Evolutionary conservation across 1,139 yeast genomes (phyloP), one percentile per base, ranked within the genome.

Genomic region (Pichia sp.): DNA sequence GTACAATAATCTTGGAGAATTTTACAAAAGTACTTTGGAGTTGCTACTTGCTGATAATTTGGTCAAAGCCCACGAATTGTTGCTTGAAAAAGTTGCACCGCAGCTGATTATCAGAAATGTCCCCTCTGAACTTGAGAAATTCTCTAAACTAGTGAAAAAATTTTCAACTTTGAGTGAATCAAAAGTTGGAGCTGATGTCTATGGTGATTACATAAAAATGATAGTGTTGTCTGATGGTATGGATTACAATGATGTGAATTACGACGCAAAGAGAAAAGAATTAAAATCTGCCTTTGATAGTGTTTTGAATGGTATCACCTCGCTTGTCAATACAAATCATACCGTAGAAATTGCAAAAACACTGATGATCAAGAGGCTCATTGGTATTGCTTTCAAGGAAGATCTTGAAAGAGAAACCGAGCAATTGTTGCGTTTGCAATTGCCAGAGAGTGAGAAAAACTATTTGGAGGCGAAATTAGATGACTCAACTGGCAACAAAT

Each of bases 61-160:
- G 74, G 73, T 70, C 1, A 82, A 79, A 44, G 96, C 96, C 0
- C 95, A 87, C 60, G 66, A 69, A 1, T 71, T 80, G 0, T 71
- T 87, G 4, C 63, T 81, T 3, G 62, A 70, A 3, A 66, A 74
- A 16, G 84, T 90, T 40, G 97, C 93, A 0, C 97, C 98, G 10
- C 62, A 67, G 44, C 75, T 82, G 26, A 76, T 84, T 30, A 76
- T 87, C 28, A 71, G 76, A 13, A 71, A 75, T 52, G 28, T 44
- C 13, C 3, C 44, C 3, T 69, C 69, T 4, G 61, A 66, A 4
- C 62, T 77, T 8, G 66, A 63, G 3, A 62, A 67, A 16, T 68
- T 88, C 13, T 61, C 67, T 13, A 65, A 62, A 0, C 61, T 87
- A 5, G 85, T 41, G 51, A 65, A 1, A 58, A 69, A 58, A 78